Evolutionary conservation across 2,329 filamentous ascomycete genomes (phyloP).

Genomic region (Lecanicillium sp.): DNA sequence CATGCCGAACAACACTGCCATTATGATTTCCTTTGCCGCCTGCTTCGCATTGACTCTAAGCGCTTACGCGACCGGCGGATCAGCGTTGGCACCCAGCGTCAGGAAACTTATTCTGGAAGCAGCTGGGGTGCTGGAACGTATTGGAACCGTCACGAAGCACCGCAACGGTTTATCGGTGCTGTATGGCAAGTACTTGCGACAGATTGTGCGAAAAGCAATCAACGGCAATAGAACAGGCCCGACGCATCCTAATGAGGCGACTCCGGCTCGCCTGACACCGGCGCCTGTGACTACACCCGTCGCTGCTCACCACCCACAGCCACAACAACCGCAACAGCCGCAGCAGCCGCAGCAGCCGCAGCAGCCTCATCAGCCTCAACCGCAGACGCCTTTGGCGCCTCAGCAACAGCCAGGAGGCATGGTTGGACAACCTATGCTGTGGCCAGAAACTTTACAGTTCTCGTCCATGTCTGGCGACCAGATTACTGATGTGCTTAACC

Average conservation of each 20-base stretch:
- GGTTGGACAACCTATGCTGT: slow-evolving; percentile 20
- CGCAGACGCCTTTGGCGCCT: slow-evolving; percentile 14
- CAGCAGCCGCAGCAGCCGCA: slow-evolving; percentile 2
- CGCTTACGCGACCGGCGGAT: slow-evolving; percentile 47
- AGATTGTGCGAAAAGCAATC: slow-evolving; percentile 32
- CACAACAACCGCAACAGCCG: not conserved
- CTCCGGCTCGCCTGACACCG: not conserved
- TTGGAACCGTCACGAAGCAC: slow-evolving; percentile 57
- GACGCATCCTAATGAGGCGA: not conserved
- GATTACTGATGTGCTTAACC: slow-evolving; percentile 57
- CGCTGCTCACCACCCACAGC: not conserved
- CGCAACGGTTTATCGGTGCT: slow-evolving; percentile 54
- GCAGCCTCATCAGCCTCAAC: slow-evolving; percentile 7
- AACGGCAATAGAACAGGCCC: slow-evolving; percentile 9
- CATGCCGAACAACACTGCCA: slow-evolving; percentile 72
- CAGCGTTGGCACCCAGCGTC: slow-evolving; percentile 53
- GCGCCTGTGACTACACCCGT: not conserved
- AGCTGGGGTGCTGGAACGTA: slow-evolving; percentile 58
- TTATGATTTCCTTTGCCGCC: slow-evolving; percentile 71
- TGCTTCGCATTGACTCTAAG: slow-evolving; percentile 60
- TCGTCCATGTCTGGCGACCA: slow-evolving; percentile 64
- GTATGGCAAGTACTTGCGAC: slow-evolving; percentile 37
- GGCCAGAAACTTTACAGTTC: slow-evolving; percentile 49
- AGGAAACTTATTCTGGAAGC: slow-evolving; percentile 59
- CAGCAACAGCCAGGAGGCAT: slow-evolving; percentile 11